Evolutionary conservation across 2,329 filamentous ascomycete genomes (phyloP).

Genomic region (Paecilomyces dactylethromorphus): DNA sequence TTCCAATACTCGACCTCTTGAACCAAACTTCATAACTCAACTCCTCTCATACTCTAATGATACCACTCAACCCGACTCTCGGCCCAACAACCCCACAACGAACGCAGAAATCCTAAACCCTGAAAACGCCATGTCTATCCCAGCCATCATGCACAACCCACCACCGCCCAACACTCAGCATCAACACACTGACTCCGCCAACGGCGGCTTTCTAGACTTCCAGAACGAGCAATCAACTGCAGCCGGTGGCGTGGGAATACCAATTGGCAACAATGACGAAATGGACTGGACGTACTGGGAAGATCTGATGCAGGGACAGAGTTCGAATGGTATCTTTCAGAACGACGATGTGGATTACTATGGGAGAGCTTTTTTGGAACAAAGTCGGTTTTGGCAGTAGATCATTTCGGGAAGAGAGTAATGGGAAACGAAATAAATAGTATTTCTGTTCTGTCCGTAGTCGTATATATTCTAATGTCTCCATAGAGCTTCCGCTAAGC

Average conservation of each 20-base stretch:
- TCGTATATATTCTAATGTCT: no score
- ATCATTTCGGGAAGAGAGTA: not conserved
- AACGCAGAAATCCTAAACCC: not conserved
- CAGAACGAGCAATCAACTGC: not conserved
- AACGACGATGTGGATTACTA: not conserved
- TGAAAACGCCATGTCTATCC: not conserved
- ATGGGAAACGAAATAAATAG: not conserved
- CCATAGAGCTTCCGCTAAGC: no score
- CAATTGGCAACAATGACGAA: not conserved
- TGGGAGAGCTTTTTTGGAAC: not conserved
- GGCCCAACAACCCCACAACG: not conserved
- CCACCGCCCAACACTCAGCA: not conserved
- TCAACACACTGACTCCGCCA: not conserved
- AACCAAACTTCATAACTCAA: constrained; percentile 1
- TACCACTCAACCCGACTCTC: not conserved
- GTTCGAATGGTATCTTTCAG: not conserved
- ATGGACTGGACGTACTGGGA: constrained; percentile 4
- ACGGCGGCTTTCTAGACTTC: not conserved
- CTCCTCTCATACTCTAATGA: not conserved
- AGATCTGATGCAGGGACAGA: constrained; percentile 1
- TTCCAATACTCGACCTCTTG: not conserved
- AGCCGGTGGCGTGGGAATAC: not conserved
- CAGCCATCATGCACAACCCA: not conserved
- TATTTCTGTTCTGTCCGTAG: not conserved
- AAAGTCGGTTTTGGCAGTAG: not conserved